Evolutionary conservation across 75 land plant species (phyloP).

Genomic region (Selaginella tamariscina): DNA sequence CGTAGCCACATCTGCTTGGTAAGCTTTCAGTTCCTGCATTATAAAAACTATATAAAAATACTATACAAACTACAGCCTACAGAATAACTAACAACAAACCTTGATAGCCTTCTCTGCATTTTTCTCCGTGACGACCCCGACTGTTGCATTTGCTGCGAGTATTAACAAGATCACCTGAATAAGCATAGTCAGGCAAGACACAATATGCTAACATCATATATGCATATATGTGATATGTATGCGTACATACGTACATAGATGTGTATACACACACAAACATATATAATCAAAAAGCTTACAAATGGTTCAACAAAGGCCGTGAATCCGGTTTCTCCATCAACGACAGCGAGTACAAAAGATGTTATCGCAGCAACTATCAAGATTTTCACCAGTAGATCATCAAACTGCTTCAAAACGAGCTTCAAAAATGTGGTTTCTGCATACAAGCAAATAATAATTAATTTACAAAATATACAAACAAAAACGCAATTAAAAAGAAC

Average conservation of each 20-base stretch:
- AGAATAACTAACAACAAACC: conserved; percentile 27
- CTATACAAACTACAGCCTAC: neutral
- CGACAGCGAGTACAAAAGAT: conserved; percentile 73
- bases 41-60: neutral
- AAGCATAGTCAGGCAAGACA: neutral
- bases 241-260: neutral
- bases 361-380: conserved; percentile 82
- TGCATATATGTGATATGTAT: neutral
- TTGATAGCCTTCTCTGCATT: conserved; percentile 98
- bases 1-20: conserved; percentile 96
- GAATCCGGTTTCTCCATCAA: conserved; percentile 89
- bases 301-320: conserved; percentile 87
- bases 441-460: neutral
- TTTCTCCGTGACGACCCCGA: conserved; percentile 95
- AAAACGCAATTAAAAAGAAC: neutral
- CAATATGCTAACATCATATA: conserved; percentile 16
- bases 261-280: neutral
- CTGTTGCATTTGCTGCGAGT: conserved; percentile 96
- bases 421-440: conserved; percentile 96
- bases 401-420: conserved; percentile 85
- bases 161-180: conserved; percentile 80
- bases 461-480: neutral
- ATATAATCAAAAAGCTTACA: conserved; percentile 36
- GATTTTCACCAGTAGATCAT: conserved; percentile 94
- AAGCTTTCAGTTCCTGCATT: conserved; percentile 82